Evolutionary conservation across 495 filamentous ascomycete species (phyloP).

Genomic region (Penicillium macrosclerotiorum): DNA sequence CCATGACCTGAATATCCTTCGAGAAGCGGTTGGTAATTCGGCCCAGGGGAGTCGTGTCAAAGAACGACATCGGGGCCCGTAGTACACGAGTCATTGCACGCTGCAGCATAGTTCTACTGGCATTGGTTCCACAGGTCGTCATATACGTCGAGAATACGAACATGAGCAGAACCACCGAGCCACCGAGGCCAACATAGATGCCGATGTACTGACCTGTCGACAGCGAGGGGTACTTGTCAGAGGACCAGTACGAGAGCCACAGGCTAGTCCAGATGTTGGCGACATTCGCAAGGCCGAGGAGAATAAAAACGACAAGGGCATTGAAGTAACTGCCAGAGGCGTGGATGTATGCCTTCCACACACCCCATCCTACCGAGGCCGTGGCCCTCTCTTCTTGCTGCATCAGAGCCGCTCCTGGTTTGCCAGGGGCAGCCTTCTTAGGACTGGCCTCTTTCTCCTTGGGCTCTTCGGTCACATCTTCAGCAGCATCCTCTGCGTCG

Average conservation of each 20-base stretch:
- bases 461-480: conserved; percentile 45
- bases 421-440: conserved; percentile 57
- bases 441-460: conserved; percentile 39
- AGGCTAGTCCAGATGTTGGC: conserved; percentile 83
- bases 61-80: conserved; percentile 93
- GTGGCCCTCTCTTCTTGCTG: conserved; percentile 84
- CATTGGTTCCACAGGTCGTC: conserved; percentile 60
- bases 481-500: conserved; percentile 39
- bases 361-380: conserved; percentile 76
- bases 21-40: conserved; percentile 97
- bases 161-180: conserved; percentile 70
- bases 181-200: conserved; percentile 76
- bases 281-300: conserved; percentile 71
- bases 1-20: conserved; percentile 93
- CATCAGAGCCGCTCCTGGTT: conserved; percentile 70
- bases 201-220: conserved; percentile 75
- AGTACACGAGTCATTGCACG: conserved; percentile 78
- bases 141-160: conserved; percentile 74
- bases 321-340: conserved; percentile 79
- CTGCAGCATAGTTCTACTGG: conserved; percentile 79
- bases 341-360: conserved; percentile 76
- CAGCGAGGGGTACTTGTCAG: conserved; percentile 55
- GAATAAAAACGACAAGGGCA: conserved; percentile 57
- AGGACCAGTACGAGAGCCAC: conserved; percentile 94
- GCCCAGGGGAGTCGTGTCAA: conserved; percentile 95